Percentiles rank a stretch among this genome's conserved stretches.
These are phyloP conservation scores for Mortierella sp. DNA, from an alignment of 371 early-diverging fungal genomes.

Conservation along the genomic window DNA sequence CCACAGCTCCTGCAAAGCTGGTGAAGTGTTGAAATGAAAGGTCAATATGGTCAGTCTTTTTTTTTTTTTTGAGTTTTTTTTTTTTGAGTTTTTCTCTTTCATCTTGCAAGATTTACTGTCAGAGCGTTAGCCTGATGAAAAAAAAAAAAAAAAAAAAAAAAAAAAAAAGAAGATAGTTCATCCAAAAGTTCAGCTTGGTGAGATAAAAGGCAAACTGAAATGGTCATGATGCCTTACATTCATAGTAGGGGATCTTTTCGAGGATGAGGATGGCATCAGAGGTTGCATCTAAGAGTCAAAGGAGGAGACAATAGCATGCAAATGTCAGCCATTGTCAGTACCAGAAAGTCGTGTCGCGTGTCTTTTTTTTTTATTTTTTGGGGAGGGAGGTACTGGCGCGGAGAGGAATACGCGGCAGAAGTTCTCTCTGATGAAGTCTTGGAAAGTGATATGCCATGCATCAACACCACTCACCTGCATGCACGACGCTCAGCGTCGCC, in stretches of 20 bases:
- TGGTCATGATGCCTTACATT: conserved; percentile 25
- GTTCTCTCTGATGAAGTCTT: no score
- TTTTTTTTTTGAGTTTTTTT: not conserved
- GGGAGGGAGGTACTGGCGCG: no score
- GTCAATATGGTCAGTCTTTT: not conserved
- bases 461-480: conserved; percentile 10
- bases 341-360: not conserved
- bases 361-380: not conserved
- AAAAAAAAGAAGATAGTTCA: no score
- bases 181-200: not conserved
- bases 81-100: no score
- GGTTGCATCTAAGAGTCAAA: conserved; percentile 16
- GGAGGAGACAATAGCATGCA: no score
- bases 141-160: no score
- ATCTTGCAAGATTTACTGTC: no score
- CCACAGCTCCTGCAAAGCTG: conserved; percentile 26
- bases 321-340: not conserved
- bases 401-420: no score
- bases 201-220: not conserved
- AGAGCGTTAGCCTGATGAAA: no score
- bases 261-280: not conserved
- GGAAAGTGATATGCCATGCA: no score
- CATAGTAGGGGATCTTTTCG: conserved; percentile 17
- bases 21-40: not conserved
- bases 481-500: conserved; percentile 22